Conservation (phyloP, 106 monocot species). For the Phalaenopsis aphrodite region DNA sequence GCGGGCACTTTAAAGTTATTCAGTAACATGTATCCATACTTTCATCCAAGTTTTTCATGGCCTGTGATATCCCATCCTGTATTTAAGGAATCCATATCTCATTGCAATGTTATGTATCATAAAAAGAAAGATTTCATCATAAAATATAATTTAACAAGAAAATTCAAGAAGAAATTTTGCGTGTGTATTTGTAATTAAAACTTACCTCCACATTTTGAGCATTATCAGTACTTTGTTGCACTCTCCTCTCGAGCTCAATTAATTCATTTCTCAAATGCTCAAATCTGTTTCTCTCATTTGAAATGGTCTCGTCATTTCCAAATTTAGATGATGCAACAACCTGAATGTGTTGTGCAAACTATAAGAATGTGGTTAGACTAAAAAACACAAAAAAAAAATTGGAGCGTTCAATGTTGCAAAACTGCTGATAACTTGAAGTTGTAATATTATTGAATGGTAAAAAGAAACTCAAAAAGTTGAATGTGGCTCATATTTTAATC, state of each 20-base stretch:
- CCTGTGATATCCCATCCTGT: background rate
- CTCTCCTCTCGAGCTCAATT: conserved; percentile 86
- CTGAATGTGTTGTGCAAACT: conserved; percentile 11
- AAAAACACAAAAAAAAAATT: background rate
- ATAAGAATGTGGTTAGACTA: background rate
- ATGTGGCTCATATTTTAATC: background rate
- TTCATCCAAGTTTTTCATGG: background rate
- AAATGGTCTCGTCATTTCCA: conserved; percentile 28
- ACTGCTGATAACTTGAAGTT: background rate
- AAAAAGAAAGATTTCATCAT: background rate
- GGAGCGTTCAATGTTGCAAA: background rate
- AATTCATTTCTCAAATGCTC: conserved; percentile 71
- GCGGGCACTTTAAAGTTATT: background rate
- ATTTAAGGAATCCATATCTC: background rate
- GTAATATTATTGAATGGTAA: background rate
- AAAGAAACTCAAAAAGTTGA: background rate
- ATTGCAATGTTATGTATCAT: background rate
- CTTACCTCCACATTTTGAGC: conserved; percentile 45
- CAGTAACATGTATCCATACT: background rate
- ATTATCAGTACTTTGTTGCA: conserved; percentile 65
- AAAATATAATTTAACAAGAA: background rate
- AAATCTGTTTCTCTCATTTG: conserved; percentile 70
- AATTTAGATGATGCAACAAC: conserved; percentile 11
- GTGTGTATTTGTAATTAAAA: background rate
- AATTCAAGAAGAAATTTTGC: background rate